phyloP scores from a whole-genome alignment of 208 protist species.

The Acanthamoeba royreba region DNA sequence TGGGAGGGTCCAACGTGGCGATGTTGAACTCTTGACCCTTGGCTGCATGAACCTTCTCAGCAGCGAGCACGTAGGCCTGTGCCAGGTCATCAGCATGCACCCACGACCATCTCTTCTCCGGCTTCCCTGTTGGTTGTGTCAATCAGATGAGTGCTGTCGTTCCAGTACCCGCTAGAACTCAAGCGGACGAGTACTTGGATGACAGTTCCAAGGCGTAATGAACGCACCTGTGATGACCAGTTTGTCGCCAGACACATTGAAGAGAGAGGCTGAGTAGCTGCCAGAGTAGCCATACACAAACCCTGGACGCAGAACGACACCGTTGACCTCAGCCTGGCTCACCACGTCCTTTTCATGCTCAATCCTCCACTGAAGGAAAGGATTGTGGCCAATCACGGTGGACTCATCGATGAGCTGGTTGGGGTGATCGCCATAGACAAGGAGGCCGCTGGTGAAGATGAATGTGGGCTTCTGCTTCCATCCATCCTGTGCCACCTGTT shows the following conservation, averaged over 20 bases:
- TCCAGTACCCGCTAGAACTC: too few relatives aligned
- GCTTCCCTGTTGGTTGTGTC: background rate
- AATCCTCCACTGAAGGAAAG: background rate
- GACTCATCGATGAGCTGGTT: conserved; percentile 21
- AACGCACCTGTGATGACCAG: background rate
- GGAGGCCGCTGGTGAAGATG: conserved; percentile 29
- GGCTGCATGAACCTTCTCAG: background rate
- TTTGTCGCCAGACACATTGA: background rate
- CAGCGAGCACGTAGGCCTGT: conserved; percentile 25
- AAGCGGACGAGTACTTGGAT: too few relatives aligned
- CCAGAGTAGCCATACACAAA: conserved; percentile 32
- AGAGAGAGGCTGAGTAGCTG: background rate
- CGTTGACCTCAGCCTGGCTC: background rate
- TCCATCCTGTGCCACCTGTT: background rate
- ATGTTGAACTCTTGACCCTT: conserved; percentile 46
- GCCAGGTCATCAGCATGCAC: conserved; percentile 38
- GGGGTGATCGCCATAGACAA: conserved; percentile 23
- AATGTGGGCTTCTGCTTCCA: conserved; percentile 27
- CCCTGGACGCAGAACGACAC: background rate
- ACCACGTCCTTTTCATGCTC: conserved; percentile 11
- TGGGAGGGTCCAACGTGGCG: background rate
- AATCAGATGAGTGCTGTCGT: too few relatives aligned
- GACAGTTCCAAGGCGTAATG: too few relatives aligned
- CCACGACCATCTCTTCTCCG: background rate
- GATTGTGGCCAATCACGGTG: background rate